Conservation (phyloP, 1,139 yeast genomes). For the Scheffersomyces segobiensis region DNA sequence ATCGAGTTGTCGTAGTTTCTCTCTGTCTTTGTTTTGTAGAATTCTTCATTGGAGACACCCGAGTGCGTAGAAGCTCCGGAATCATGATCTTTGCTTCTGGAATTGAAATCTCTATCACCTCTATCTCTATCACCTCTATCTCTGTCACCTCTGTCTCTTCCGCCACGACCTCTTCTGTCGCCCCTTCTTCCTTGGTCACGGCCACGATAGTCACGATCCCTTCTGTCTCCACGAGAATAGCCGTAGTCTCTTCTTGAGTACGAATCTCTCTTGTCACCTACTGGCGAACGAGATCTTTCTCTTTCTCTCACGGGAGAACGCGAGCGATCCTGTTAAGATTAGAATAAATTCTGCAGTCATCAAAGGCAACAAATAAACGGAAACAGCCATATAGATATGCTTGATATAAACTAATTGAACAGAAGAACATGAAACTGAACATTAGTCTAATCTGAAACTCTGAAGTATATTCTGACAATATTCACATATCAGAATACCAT, state of each 20-base stretch:
- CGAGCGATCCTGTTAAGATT: conserved; percentile 43
- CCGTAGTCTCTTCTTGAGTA: conserved; percentile 18
- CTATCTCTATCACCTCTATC: conserved; percentile 22
- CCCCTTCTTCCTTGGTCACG: conserved; percentile 20
- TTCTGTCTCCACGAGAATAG: conserved; percentile 23
- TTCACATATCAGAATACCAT: not conserved
- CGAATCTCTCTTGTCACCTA: conserved; percentile 9
- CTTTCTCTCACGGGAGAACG: conserved; percentile 48
- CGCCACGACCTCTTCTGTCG: conserved; percentile 18
- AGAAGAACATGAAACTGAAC: not conserved
- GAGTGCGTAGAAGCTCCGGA: conserved; percentile 15
- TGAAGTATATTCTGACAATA: not conserved
- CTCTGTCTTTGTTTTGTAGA: conserved; percentile 44
- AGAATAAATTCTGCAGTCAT: conserved; percentile 5
- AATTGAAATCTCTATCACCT: conserved; percentile 12
- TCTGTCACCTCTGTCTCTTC: conserved; percentile 26
- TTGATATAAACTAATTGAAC: not conserved
- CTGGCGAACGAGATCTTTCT: conserved; percentile 31
- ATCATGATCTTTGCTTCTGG: conserved; percentile 23
- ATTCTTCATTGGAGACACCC: conserved; percentile 29
- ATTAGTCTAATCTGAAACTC: not conserved
- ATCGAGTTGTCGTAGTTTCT: conserved; percentile 70
- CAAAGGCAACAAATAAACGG: conserved; percentile 1
- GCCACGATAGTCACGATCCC: conserved; percentile 18
- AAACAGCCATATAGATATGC: not conserved